Percentiles rank a stretch among this genome's conserved stretches.
phyloP scores from a whole-genome alignment of 2,329 filamentous ascomycete species.

The Cadophora gregata region DNA sequence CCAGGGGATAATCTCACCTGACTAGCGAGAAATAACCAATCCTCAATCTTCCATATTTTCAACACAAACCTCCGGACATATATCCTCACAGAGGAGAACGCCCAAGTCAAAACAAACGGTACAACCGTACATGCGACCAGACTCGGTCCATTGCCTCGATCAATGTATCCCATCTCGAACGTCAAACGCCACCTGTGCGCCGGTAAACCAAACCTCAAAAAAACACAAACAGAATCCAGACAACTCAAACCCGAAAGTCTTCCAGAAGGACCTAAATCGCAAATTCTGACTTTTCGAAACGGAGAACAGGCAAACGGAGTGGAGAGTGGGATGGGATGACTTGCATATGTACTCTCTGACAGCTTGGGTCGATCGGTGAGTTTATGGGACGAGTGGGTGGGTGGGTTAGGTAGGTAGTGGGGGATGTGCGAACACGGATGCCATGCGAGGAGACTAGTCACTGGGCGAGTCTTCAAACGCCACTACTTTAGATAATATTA shows the following conservation, averaged over 20 bases:
- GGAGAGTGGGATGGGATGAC: neutral
- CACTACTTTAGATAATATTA: neutral
- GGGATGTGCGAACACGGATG: slow-evolving; percentile 1
- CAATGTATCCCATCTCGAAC: slow-evolving; percentile 21
- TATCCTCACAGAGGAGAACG: slow-evolving; percentile 30
- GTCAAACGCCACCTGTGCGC: neutral
- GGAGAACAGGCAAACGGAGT: neutral
- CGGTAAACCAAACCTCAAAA: neutral
- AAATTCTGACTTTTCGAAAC: neutral
- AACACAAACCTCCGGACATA: slow-evolving; percentile 28
- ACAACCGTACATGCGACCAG: slow-evolving; percentile 24
- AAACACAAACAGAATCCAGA: neutral
- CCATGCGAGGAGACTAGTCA: neutral
- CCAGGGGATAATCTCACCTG: slow-evolving; percentile 20
- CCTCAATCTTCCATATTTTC: slow-evolving; percentile 34
- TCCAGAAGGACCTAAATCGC: neutral
- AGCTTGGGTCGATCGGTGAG: neutral
- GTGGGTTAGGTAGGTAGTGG: too few species aligned
- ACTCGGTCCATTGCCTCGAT: slow-evolving; percentile 27
- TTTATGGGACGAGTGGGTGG: neutral
- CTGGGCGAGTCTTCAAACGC: neutral
- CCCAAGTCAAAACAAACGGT: slow-evolving; percentile 24
- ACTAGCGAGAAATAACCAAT: slow-evolving; percentile 33
- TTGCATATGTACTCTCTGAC: slow-evolving; percentile 8
- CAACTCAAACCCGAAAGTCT: neutral